A percentile compares a stretch with the other conserved stretches of the same genome.
phyloP scores from a whole-genome alignment of 2,329 filamentous ascomycete species.

The Hortaea werneckii region DNA sequence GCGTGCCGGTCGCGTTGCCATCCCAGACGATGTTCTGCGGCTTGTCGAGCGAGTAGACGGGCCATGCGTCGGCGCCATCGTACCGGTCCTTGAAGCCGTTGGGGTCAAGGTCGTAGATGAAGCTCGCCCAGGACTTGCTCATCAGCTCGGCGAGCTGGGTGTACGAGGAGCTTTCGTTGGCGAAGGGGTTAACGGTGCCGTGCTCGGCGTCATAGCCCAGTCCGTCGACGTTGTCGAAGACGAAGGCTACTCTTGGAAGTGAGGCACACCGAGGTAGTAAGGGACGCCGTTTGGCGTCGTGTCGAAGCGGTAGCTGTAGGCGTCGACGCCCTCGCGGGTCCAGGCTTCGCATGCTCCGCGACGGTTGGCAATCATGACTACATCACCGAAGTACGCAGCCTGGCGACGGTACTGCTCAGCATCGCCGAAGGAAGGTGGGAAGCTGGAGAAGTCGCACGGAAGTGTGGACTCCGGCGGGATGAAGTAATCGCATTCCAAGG shows the following conservation, averaged over 20 bases:
- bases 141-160: conserved; percentile 33
- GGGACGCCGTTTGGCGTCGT: conserved; percentile 39
- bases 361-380: conserved; percentile 44
- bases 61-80: conserved; percentile 26
- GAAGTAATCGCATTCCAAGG: conserved; percentile 34
- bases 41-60: conserved; percentile 26
- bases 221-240: conserved; percentile 37
- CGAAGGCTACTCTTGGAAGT: conserved; percentile 42
- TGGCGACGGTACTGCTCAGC: conserved; percentile 39
- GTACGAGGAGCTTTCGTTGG: conserved; percentile 27
- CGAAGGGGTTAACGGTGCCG: conserved; percentile 25
- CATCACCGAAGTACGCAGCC: conserved; percentile 35
- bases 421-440: conserved; percentile 21
- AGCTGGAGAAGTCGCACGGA: conserved; percentile 29
- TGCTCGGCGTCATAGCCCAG: conserved; percentile 29
- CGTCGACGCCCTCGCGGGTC: conserved; percentile 38
- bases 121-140: conserved; percentile 36
- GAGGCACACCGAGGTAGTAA: conserved; percentile 36
- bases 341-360: conserved; percentile 44
- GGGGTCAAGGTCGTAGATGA: conserved; percentile 33
- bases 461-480: conserved; percentile 15
- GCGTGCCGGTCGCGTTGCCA: conserved; percentile 28
- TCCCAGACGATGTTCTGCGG: conserved; percentile 38
- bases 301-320: conserved; percentile 56
- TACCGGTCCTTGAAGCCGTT: conserved; percentile 21